Base-by-base conservation (phyloP, 768 basidiomycete genomes). In the Roridomyces roridus region DNA sequence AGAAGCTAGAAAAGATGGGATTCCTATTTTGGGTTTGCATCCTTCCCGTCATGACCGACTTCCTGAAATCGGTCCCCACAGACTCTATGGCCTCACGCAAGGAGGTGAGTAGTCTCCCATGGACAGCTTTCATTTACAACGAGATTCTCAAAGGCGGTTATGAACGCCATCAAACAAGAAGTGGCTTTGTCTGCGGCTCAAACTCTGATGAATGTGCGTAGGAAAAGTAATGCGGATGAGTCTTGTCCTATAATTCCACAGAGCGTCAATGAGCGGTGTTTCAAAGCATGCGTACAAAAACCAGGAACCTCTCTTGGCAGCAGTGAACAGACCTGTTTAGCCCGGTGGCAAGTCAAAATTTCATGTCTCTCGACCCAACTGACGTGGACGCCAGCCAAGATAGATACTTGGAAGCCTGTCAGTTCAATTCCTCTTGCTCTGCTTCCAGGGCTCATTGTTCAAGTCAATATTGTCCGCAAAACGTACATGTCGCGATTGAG, bases 351-450 rank as follows among this genome's bases (percentile, higher is more conserved):
- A 10, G 31, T n/a, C n/a, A n/a, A n/a, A n/a, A n/a, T n/a, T n/a
- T n/a, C n/a, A n/a, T n/a, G n/a, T n/a, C n/a, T n/a, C n/a, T n/a
- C n/a, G n/a, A n/a, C n/a, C n/a, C n/a, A n/a, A n/a, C n/a, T n/a
- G n/a, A n/a, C n/a, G n/a, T n/a, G n/a, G n/a, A n/a, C n/a, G 15
- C 31, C 31, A 34, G 31, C 68, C 77, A 92, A 65, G 90, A 92
- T 49, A 84, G 91, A 40, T 94, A 92, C 68, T 78, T 94, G 77
- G 90, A 94, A 72, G 89, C 89, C 31, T 93, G 92, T 92, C 65
- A 76, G 90, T 83, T 11, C 35, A 18, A 53, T 24, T 29, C 15
- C 10, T 15, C 28, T 24, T 23, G 10, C 31, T 34, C 31, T 15
- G 47, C 34, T 23, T 18, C 26, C 20, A 24, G 29, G 41, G 17